Percentiles rank a stretch among this genome's conserved stretches.
These are phyloP conservation scores for Aschersonia sp. DNA, from an alignment of 2,329 filamentous ascomycete genomes.

Conservation along the genomic window DNA sequence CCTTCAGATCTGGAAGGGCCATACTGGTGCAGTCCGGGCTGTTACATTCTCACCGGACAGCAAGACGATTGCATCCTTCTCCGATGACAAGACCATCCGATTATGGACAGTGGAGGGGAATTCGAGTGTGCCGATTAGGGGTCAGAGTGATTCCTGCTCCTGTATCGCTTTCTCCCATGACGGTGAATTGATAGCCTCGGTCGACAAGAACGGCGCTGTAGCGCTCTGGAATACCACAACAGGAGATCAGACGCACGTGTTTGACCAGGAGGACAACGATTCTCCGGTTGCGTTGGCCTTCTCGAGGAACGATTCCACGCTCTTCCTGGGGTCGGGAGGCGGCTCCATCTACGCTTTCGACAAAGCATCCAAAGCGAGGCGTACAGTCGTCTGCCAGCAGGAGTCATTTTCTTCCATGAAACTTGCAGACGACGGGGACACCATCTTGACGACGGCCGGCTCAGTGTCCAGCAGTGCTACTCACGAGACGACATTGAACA, in stretches of 20 bases:
- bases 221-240: conserved; percentile 6
- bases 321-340: conserved; percentile 2
- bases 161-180: conserved; percentile 8
- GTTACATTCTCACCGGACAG: conserved; percentile 9
- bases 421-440: conserved; percentile 2
- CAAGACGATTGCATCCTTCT: conserved; percentile 8
- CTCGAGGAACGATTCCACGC: conserved; percentile 1
- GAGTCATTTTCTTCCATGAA: conserved; percentile 5
- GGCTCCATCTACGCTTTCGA: conserved; percentile 5
- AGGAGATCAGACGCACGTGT: conserved; percentile 2
- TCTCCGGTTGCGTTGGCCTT: conserved; percentile 3
- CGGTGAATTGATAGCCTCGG: conserved; percentile 6
- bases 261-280: conserved; percentile 1
- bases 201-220: conserved; percentile 4
- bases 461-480: conserved; percentile 1
- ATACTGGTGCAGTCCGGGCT: conserved; percentile 2
- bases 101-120: conserved; percentile 6
- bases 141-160: conserved; percentile 5
- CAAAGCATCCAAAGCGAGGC: conserved; percentile 1
- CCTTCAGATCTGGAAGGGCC: conserved; percentile 9
- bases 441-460: conserved; percentile 4
- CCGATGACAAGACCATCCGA: conserved; percentile 5
- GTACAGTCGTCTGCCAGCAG: conserved; percentile 4
- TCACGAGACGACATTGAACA: conserved; percentile 2
- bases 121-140: conserved; percentile 7